Conservation (phyloP, 345 rosid genomes). For the Salix arbutifolia region DNA sequence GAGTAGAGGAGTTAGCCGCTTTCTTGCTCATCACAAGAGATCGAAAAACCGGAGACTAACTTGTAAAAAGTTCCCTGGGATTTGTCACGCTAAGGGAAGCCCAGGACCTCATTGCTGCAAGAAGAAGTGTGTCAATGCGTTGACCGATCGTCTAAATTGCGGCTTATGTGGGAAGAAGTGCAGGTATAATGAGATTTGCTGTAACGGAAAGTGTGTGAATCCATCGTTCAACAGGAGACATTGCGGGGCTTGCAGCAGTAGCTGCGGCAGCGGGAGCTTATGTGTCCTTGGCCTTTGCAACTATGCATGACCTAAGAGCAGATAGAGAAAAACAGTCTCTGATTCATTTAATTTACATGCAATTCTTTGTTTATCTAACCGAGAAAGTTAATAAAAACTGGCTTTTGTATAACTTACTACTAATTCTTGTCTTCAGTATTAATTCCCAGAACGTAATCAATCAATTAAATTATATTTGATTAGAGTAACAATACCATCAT, state of each 20-base stretch:
- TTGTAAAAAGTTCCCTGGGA: conserved; percentile 17
- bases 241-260: conserved; percentile 31
- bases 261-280: conserved; percentile 26
- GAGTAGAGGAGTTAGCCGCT: neutral
- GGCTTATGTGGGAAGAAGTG: conserved; percentile 42
- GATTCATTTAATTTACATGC: too few relatives aligned
- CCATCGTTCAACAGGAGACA: conserved; percentile 23
- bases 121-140: conserved; percentile 29
- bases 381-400: too few relatives aligned
- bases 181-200: conserved; percentile 35
- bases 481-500: too few relatives aligned
- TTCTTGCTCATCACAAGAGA: conserved; percentile 2
- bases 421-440: too few relatives aligned
- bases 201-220: conserved; percentile 38
- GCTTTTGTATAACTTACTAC: too few relatives aligned
- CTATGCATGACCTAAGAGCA: conserved; percentile 16
- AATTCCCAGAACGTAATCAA: too few relatives aligned
- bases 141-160: conserved; percentile 28
- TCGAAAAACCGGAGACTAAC: neutral
- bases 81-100: conserved; percentile 28
- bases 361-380: too few relatives aligned
- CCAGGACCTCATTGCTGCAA: conserved; percentile 35
- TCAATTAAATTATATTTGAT: too few relatives aligned
- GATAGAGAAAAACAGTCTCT: too few relatives aligned
- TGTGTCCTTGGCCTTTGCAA: conserved; percentile 42